phyloP scores from a whole-genome alignment of 345 rosid species.

The Hibiscus syriacus region DNA sequence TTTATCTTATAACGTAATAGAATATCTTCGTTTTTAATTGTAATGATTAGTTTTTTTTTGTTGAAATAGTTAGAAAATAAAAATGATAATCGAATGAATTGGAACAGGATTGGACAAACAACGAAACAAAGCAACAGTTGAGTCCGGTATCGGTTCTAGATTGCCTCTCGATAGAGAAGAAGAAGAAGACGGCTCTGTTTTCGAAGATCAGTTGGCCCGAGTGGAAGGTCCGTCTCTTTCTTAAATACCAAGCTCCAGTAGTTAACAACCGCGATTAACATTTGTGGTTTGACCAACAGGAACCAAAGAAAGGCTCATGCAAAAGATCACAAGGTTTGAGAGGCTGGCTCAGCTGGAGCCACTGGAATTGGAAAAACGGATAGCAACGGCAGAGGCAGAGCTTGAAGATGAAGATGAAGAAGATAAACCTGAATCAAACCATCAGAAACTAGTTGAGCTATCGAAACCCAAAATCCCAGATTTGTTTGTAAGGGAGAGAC shows the following conservation, averaged over 20 bases:
- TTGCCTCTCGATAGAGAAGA: constrained; percentile 56
- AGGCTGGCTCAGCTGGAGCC: constrained; percentile 44
- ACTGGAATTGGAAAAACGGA: constrained; percentile 50
- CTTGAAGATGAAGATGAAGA: constrained; percentile 23
- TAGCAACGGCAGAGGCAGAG: constrained; percentile 27
- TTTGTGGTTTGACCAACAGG: constrained; percentile 22
- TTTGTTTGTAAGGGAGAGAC: constrained; percentile 37
- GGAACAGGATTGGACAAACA: constrained; percentile 44
- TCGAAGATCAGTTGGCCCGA: constrained; percentile 12
- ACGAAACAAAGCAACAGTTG: constrained; percentile 61
- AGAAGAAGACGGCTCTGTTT: constrained; percentile 26
- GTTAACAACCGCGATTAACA: not conserved
- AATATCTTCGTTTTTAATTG: no score
- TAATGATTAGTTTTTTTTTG: no score
- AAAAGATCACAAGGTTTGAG: constrained; percentile 32
- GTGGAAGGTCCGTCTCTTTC: constrained; percentile 24
- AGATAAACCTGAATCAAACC: no score
- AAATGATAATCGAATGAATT: no score
- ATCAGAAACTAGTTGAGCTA: constrained; percentile 17
- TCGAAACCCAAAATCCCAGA: constrained; percentile 21
- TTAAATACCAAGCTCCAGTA: not conserved
- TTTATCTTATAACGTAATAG: no score
- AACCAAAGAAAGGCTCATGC: constrained; percentile 32
- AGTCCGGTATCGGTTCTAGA: constrained; percentile 84
- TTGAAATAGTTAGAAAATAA: no score